Percentiles rank a stretch among this genome's conserved stretches.
Conservation (phyloP, 1,284 basidiomycete species). For the Vanrija pseudolonga region DNA sequence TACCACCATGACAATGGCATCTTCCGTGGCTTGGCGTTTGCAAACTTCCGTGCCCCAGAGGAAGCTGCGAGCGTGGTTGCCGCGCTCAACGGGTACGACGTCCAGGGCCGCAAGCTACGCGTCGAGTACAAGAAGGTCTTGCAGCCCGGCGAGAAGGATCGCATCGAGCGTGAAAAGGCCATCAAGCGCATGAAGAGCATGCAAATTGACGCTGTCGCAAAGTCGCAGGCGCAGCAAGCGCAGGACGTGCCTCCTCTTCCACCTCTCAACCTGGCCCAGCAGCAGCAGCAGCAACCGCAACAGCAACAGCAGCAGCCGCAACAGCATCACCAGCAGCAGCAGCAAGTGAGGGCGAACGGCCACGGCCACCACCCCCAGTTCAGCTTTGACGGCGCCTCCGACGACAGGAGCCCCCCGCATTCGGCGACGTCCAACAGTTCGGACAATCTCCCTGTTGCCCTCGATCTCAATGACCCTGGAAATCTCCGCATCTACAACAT, state of each 20-base stretch:
- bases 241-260: conserved; percentile 3
- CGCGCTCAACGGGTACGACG: conserved; percentile 75
- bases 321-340: conserved; percentile 57
- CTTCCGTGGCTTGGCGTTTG: conserved; percentile 96
- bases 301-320: conserved; percentile 1
- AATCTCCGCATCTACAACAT: conserved; percentile 97
- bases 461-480: conserved; percentile 93
- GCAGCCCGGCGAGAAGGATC: conserved; percentile 97
- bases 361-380: conserved; percentile 50
- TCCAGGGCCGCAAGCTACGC: conserved; percentile 95
- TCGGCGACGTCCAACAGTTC: conserved; percentile 52
- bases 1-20: conserved; percentile 94
- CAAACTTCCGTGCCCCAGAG: conserved; percentile 86
- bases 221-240: neutral
- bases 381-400: conserved; percentile 33
- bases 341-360: conserved; percentile 51
- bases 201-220: conserved; percentile 68
- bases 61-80: conserved; percentile 96
- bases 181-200: conserved; percentile 96
- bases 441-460: conserved; percentile 57
- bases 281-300: conserved; percentile 56
- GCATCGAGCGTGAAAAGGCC: conserved; percentile 98
- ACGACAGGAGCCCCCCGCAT: conserved; percentile 59
- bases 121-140: conserved; percentile 99
- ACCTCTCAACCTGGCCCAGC: conserved; percentile 28